A percentile compares a stretch with the other conserved stretches of the same genome.
Evolutionary conservation across 2,329 filamentous ascomycete genomes (phyloP).

Genomic region (Capronia epimyces): DNA sequence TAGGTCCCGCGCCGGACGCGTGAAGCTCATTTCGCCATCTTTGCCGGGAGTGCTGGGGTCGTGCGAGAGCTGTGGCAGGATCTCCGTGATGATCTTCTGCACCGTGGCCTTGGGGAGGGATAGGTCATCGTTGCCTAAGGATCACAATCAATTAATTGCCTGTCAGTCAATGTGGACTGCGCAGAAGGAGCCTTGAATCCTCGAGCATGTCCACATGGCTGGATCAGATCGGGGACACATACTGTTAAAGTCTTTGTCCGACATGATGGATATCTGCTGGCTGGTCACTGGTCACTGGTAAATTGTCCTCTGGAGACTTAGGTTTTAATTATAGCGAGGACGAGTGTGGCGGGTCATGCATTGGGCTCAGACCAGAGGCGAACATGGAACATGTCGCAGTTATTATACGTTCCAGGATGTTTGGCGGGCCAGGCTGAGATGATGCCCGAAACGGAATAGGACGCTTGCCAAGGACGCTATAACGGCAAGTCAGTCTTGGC

Average conservation of each 20-base stretch:
- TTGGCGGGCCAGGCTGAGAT: no score
- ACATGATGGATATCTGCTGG: conserved; percentile 38
- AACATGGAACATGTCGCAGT: no score
- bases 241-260: conserved; percentile 50
- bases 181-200: background rate
- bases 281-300: background rate
- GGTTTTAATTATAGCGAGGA: background rate
- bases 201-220: no score
- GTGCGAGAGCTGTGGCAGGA: conserved; percentile 54
- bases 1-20: conserved; percentile 89
- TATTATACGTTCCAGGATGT: no score
- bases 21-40: conserved; percentile 51
- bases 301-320: background rate
- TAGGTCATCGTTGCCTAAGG: conserved; percentile 52
- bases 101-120: conserved; percentile 62
- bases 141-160: conserved; percentile 5
- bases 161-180: background rate
- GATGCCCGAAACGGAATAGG: no score
- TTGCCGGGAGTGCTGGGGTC: conserved; percentile 50
- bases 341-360: no score
- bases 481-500: no score
- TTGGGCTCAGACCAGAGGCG: no score
- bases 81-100: conserved; percentile 86
- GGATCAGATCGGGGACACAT: background rate
- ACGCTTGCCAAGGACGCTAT: no score